Base-by-base conservation (phyloP, 225 moss, liverwort and hornwort genomes). In the Climacium dendroides region DNA sequence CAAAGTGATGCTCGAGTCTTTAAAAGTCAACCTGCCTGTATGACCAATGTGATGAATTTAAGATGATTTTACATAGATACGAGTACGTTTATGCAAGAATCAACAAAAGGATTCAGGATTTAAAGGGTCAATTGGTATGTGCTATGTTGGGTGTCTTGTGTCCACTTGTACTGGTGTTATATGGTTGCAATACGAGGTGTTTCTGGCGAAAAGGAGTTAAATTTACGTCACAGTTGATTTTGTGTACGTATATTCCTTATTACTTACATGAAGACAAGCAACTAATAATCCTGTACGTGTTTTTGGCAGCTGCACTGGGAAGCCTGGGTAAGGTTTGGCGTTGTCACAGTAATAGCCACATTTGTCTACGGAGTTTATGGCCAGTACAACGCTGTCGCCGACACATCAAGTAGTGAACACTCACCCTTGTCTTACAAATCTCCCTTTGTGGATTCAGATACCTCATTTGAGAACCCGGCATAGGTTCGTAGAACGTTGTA, bases 241-340 rank as follows among this genome's bases (percentile, higher is more conserved):
- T 28, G 77, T 70, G 48, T 43, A 55, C 70, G 23, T 45, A 24
- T 72, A 85, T 81, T 62, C 37, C 67, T 48, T 37, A 50, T 55
- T 48, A 12, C 20, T 85, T 24, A n/a, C 35, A 80, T 62, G 60
- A 84, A 28, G 58, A 78, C 19, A 55, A 59, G 32, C 53, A 85
- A 34, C 74, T 92, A 25, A 82, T 77, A 58, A 63, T 78, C 39
- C 65, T 88, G 39, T 63, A n/a, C 78, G 28, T 76, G 71, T 30
- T 81, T 80, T 53, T 72, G 80, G 87, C 97, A 98, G 98, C 82
- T 99, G 81, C 97, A 99, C 81, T 96, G 93, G 87, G 98, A 97
- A 91, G 98, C 98, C 71, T 99, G 98, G 98, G 92, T 97, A 86
- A 93, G 98, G 86, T 99, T 99, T 92, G 95, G 86, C 81, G 95